Evolutionary conservation across 441 rosid species (phyloP), one percentile per base, ranked within the genome.

Genomic region (Arabidopsis hybrid): DNA sequence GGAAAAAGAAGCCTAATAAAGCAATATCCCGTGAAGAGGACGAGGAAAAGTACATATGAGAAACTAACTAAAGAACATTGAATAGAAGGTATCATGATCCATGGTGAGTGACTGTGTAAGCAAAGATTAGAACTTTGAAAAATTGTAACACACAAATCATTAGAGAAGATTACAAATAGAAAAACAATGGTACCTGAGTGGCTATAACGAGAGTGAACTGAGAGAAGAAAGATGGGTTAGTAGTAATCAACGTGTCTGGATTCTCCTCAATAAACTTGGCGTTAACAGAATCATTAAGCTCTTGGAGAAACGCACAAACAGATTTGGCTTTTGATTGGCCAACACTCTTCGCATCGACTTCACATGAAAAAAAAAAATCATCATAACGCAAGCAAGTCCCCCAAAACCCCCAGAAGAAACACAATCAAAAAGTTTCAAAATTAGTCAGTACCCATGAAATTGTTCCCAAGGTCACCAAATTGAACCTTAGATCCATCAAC

Each of bases 401-500:
- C 26, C 0, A 21, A 21, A 21, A 0, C 26, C 26, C 26, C 26
- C 26, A 21, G 26, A 21, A 21, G 26, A 21, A 21, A 21, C 26
- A 21, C 26, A 21, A 21, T 21, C 26, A 21, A 21, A 21, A 21
- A 21, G 26, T 21, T 21, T 21, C 26, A 21, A 21, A 45, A 45
- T 43, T 6, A n/a, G 50, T 45, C 7, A 3, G 36, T 49, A 92
- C 99, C 87, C 98, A 95, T 89, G 79, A 92, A 95, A 82, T 95
- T 95, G 83, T 95, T 95, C 58, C 98, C 99, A 53, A 91, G 97
- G 84, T 89, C 99, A 18, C 96, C 92, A 26, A 78, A 62, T 77
- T 86, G 91, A 67, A 95, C 98, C 80, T 80, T 87, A 13, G 98
- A 91, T 69, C 98, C 99, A 76, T 95, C 99, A 31, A 95, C 87